Percentiles rank a stretch among this genome's conserved stretches.
These are phyloP conservation scores for Ceratocystis alfenasii DNA, from an alignment of 2,329 filamentous ascomycete genomes.

Conservation along the genomic window DNA sequence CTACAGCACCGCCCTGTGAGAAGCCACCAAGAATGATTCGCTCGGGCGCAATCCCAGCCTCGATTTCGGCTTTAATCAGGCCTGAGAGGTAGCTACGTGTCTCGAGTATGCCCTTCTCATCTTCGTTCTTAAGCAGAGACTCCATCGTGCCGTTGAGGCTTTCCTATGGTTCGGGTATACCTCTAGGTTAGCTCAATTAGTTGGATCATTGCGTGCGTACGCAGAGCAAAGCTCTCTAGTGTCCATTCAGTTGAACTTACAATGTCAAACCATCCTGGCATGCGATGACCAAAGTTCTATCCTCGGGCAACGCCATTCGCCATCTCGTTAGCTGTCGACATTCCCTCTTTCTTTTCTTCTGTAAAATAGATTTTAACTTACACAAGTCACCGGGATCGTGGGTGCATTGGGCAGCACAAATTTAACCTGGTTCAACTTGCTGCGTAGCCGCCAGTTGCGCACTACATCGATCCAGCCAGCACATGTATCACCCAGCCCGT, in stretches of 20 bases:
- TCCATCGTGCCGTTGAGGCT: constrained; percentile 29
- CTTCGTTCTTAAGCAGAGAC: constrained; percentile 36
- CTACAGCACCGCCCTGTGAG: constrained; percentile 79
- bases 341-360: background rate
- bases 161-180: background rate
- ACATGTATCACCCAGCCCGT: constrained; percentile 79
- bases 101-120: constrained; percentile 61
- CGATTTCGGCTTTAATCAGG: constrained; percentile 69
- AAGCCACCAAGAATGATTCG: constrained; percentile 81
- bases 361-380: constrained; percentile 31
- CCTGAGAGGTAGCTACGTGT: constrained; percentile 65
- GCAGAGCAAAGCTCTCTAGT: background rate
- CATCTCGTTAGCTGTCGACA: too few species aligned
- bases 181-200: too few species aligned
- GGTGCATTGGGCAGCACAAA: constrained; percentile 93
- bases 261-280: constrained; percentile 86
- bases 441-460: constrained; percentile 71
- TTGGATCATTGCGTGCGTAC: too few species aligned
- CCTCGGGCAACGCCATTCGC: background rate
- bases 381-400: constrained; percentile 70
- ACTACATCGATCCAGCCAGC: constrained; percentile 70
- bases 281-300: constrained; percentile 61
- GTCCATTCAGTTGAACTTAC: constrained; percentile 32
- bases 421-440: constrained; percentile 76
- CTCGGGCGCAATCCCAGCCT: constrained; percentile 65